phyloP scores from a whole-genome alignment of 2,329 filamentous ascomycete species.

The Colletotrichum lentis region DNA sequence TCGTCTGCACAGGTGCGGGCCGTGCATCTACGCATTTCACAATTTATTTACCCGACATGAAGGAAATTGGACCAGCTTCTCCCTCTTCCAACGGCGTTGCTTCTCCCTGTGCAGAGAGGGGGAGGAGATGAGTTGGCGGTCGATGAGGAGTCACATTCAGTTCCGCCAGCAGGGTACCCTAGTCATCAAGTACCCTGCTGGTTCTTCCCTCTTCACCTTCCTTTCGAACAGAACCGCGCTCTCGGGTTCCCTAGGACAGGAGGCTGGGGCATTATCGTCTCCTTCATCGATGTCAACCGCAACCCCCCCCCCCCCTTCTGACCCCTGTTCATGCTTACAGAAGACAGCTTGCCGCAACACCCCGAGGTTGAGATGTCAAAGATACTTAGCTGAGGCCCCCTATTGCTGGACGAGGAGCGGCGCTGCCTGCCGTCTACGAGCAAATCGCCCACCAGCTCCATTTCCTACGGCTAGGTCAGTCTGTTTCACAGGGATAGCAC shows the following conservation, averaged over 20 bases:
- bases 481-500: conserved; percentile 24
- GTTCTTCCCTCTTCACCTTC: conserved; percentile 34
- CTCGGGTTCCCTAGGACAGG: conserved; percentile 34
- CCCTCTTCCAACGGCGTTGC: conserved; percentile 4
- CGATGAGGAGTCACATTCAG: conserved; percentile 35
- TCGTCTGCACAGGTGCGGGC: conserved; percentile 22
- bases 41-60: conserved; percentile 32
- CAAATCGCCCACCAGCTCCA: conserved; percentile 8
- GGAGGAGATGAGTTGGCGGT: conserved; percentile 35
- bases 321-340: conserved; percentile 12
- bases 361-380: conserved; percentile 23
- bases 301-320: neutral
- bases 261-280: conserved; percentile 25
- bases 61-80: conserved; percentile 24
- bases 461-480: conserved; percentile 17
- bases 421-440: conserved; percentile 21
- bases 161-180: conserved; percentile 28
- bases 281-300: conserved; percentile 10
- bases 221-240: conserved; percentile 31
- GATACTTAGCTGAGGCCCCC: conserved; percentile 13
- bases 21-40: conserved; percentile 11
- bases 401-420: conserved; percentile 12
- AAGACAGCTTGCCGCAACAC: conserved; percentile 9
- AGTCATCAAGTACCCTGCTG: conserved; percentile 23
- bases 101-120: conserved; percentile 29